A percentile compares a stretch with the other conserved stretches of the same genome.
phyloP scores from a whole-genome alignment of 1,284 basidiomycete genomes.

The Puccinia triticina region DNA sequence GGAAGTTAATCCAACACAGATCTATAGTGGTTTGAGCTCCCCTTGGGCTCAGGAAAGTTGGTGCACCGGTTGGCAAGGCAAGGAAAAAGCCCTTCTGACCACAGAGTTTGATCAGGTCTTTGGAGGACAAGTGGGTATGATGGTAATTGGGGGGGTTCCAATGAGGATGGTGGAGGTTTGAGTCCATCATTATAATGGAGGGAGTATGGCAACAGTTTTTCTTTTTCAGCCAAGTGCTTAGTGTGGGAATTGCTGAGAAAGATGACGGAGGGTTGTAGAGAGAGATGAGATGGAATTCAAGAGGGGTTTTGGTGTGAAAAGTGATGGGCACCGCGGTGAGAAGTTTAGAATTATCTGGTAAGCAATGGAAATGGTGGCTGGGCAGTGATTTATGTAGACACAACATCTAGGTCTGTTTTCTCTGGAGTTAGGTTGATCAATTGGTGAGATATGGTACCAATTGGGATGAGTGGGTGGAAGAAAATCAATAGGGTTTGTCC shows the following conservation, averaged over 20 bases:
- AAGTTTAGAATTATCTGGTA: neutral
- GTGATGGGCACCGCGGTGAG: neutral
- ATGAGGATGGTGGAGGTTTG: neutral
- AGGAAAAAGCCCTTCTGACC: conserved; percentile 12
- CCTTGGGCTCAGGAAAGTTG: too few relatives aligned
- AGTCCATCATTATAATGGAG: neutral
- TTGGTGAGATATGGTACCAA: neutral
- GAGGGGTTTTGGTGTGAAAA: neutral
- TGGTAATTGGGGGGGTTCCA: neutral
- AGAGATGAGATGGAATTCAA: neutral
- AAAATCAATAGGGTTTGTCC: neutral
- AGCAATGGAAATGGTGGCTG: neutral
- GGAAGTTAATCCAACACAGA: too few relatives aligned
- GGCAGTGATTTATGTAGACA: conserved; percentile 5
- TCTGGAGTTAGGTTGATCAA: neutral
- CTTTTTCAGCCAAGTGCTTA: neutral
- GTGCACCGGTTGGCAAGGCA: neutral
- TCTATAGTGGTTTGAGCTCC: too few relatives aligned
- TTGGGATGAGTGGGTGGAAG: too few relatives aligned
- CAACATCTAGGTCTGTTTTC: neutral
- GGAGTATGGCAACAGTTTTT: neutral
- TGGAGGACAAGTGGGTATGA: neutral
- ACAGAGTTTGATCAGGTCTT: neutral
- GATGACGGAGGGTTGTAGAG: neutral
- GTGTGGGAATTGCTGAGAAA: neutral